Evolutionary conservation across 1,284 basidiomycete species (phyloP).

Genomic region (Ceratobasidium theobromae): DNA sequence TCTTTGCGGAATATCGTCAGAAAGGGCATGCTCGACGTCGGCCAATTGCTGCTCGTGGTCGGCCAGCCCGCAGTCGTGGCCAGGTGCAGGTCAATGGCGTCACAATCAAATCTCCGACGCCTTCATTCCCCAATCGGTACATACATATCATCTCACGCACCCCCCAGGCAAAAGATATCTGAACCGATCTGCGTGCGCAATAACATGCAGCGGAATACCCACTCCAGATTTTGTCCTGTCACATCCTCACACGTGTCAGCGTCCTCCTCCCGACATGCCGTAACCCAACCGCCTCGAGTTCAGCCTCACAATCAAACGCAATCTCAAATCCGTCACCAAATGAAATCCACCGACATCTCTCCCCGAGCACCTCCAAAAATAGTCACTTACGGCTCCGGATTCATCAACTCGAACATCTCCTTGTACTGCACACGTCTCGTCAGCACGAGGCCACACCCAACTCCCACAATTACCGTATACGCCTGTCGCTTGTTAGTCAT

Average conservation of each 20-base stretch:
- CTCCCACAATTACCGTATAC: slow-evolving; percentile 5
- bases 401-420: slow-evolving; percentile 55
- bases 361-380: no score
- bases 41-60: background rate
- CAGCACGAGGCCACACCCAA: background rate
- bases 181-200: slow-evolving; percentile 55
- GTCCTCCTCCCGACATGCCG: no score
- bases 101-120: no score
- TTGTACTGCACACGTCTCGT: slow-evolving; percentile 47
- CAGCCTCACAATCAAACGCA: background rate
- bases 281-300: background rate
- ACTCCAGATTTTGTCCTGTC: slow-evolving; percentile 52
- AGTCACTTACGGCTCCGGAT: slow-evolving; percentile 52
- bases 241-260: slow-evolving; percentile 17
- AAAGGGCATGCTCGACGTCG: slow-evolving; percentile 1
- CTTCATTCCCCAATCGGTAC: background rate
- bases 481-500: slow-evolving; percentile 34
- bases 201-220: slow-evolving; percentile 55
- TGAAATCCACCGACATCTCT: no score
- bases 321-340: no score
- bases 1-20: slow-evolving; percentile 29
- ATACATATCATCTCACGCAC: slow-evolving; percentile 43
- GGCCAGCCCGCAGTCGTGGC: background rate
- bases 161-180: slow-evolving; percentile 62
- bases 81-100: slow-evolving; percentile 9